Evolutionary conservation across 805 yeast genomes (phyloP).

Genomic region (Candida gorgasii): DNA sequence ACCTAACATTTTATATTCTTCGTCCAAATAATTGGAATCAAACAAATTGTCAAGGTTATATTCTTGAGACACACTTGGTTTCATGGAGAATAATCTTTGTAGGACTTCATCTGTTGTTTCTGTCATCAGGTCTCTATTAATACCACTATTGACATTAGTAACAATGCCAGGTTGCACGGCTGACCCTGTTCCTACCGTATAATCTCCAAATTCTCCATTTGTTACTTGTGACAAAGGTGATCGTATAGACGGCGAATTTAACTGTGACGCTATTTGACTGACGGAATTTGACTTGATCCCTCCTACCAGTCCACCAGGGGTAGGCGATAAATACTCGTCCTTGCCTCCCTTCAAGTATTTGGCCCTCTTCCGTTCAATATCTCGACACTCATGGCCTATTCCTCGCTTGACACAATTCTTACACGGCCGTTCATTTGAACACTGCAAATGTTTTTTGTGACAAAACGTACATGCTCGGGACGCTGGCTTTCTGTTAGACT

Average conservation of each 20-base stretch:
- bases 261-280: not conserved
- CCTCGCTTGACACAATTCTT: conserved; percentile 67
- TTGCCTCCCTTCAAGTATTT: conserved; percentile 28
- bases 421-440: conserved; percentile 71
- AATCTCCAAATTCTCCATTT: not conserved
- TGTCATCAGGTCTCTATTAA: conserved; percentile 16
- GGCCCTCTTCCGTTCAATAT: conserved; percentile 56
- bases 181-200: no score
- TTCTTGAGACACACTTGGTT: conserved; percentile 13
- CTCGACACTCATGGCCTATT: conserved; percentile 54
- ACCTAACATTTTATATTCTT: conserved; percentile 52
- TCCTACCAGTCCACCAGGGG: no score
- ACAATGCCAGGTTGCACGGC: no score
- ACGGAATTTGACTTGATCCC: not conserved
- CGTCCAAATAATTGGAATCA: conserved; percentile 49
- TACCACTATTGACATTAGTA: no score
- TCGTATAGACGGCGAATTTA: not conserved
- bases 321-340: not conserved
- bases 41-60: conserved; percentile 21
- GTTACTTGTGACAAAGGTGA: conserved; percentile 6
- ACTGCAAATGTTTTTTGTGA: conserved; percentile 71
- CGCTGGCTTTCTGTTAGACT: conserved; percentile 58
- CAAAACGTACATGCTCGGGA: conserved; percentile 72
- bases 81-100: conserved; percentile 21
- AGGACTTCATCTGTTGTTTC: conserved; percentile 32